Evolutionary conservation across 192 early-diverging fungal species (phyloP).

Genomic region (Rhizophagus clarus): DNA sequence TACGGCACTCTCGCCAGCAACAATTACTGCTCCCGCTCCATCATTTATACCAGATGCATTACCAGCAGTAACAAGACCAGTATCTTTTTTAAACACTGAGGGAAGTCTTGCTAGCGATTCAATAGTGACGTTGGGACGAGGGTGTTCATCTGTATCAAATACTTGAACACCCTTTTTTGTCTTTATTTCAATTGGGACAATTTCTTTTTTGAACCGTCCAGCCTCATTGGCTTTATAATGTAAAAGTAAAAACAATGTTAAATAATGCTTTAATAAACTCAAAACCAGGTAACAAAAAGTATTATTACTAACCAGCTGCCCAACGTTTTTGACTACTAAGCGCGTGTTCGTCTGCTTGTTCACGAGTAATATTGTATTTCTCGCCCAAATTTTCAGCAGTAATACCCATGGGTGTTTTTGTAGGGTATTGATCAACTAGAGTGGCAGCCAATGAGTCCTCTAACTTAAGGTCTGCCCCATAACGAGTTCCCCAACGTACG

Average conservation of each 20-base stretch:
- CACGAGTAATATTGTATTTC: slow-evolving; percentile 79
- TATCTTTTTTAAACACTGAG: slow-evolving; percentile 87
- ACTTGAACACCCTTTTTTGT: slow-evolving; percentile 71
- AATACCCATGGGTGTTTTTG: slow-evolving; percentile 86
- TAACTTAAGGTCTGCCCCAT: slow-evolving; percentile 86
- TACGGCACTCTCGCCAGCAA: slow-evolving; percentile 85
- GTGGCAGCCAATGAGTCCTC: slow-evolving; percentile 87
- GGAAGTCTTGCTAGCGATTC: slow-evolving; percentile 77
- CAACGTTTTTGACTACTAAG: slow-evolving; percentile 84
- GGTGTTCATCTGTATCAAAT: slow-evolving; percentile 84
- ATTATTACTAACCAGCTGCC: slow-evolving; percentile 60
- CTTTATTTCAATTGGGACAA: slow-evolving; percentile 83
- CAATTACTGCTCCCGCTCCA: slow-evolving; percentile 85
- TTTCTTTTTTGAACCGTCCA: slow-evolving; percentile 81
- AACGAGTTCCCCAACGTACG: slow-evolving; percentile 82
- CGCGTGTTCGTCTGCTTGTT: slow-evolving; percentile 86
- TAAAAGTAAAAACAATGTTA: background rate
- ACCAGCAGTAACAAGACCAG: slow-evolving; percentile 88
- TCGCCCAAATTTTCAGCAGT: slow-evolving; percentile 92
- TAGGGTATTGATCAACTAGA: slow-evolving; percentile 86
- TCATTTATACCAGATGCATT: slow-evolving; percentile 96
- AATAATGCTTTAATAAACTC: background rate
- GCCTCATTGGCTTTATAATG: slow-evolving; percentile 58
- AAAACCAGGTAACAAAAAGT: background rate
- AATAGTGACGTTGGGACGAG: slow-evolving; percentile 82